Base-by-base conservation (phyloP, 371 early-diverging fungal genomes). In the Mucor plumbeus region DNA sequence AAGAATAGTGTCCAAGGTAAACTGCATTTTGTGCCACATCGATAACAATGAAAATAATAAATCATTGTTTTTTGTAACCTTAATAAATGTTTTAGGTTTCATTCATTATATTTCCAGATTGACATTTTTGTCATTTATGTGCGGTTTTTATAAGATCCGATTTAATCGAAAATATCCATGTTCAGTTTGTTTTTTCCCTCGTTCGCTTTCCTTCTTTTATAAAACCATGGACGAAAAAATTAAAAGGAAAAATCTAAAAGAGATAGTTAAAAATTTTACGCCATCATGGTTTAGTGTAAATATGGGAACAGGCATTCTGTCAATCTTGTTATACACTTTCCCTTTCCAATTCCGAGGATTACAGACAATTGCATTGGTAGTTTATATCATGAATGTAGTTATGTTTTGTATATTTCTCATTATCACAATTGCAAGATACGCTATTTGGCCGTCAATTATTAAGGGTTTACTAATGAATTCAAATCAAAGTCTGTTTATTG, bases 261-360 rank as follows among this genome's bases (percentile, higher is more conserved):
- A 69, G 33, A 65, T 75, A 9, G 57, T 85, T n/a, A 79, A 71
- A 8, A 68, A 79, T 39, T 85, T 85, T 39, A 81, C 78, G 7
- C 86, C 86, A 7, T 80, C 85, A 5, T 85, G 86, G 86, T 85
- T 84, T 61, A 79, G 74, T 7, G 67, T 74, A 5, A 78, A 66
- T 4, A 71, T 71, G 71, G 71, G 86, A 36, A 86, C 87, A 13
- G 86, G 86, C 8, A 76, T 79, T 47, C 34, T 73, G 0, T 70
- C 73, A 10, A 56, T 74, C 4, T 40, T 85, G 43, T 43, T 84
- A 1, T 41, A 77, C 34, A 60, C 13, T 21, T 79, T 81, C 33
- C 86, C 86, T 21, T 83, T 80, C 57, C 65, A 71, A 48, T 75
- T 77, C 57, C n/a, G 35, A 3, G 84, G 78, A 2, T 70, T 78